Base-by-base conservation (phyloP, 169 alveolate genomes). In the Plasmodium relictum region DNA sequence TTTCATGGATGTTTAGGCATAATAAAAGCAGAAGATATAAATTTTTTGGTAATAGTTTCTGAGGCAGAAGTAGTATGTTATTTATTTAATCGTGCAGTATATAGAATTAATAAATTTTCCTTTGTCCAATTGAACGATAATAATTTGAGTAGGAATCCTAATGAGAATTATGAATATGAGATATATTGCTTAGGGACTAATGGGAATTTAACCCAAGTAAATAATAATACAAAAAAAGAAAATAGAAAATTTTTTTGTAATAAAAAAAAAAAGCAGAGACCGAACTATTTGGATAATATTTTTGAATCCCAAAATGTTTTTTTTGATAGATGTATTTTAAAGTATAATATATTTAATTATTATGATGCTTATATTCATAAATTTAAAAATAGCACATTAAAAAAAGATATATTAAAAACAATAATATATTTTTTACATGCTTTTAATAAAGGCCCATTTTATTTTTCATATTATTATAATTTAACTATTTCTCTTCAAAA, bases 381-480 rank as follows among this genome's bases (percentile, higher is more conserved):
- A 70, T 61, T 83, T 37, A 83, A 83, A 37, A 83, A 68, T 39
- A 24, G 74, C 12, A 83, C 83, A 31, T 39, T 83, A 48, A 83
- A 68, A 48, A 41, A 70, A 24, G 91, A 70, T 39, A 58, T 62
- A 39, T 58, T 83, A 58, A 70, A 83, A 54, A 83, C 73, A 16
- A 22, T 83, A 42, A 63, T 16, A 24, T 69, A 48, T 45, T 83
- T 83, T 83, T 22, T 59, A 54, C 83, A 48, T 26, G 91, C 91
- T 48, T 83, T 83, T 83, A 83, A 83, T 31, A 83, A 83, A 62
- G 91, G 91, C 20, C 91, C 91, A 12, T 83, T 69, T 48, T 83
- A 83, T 72, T 83, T 83, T 62, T 83, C 91, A 18, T 83, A 83
- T 12, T 72, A 83, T 63, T 83, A 83, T 31, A 83, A 83, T 69